Evolutionary conservation across 1,284 basidiomycete species (phyloP).

Genomic region (Heliocybe sulcata): DNA sequence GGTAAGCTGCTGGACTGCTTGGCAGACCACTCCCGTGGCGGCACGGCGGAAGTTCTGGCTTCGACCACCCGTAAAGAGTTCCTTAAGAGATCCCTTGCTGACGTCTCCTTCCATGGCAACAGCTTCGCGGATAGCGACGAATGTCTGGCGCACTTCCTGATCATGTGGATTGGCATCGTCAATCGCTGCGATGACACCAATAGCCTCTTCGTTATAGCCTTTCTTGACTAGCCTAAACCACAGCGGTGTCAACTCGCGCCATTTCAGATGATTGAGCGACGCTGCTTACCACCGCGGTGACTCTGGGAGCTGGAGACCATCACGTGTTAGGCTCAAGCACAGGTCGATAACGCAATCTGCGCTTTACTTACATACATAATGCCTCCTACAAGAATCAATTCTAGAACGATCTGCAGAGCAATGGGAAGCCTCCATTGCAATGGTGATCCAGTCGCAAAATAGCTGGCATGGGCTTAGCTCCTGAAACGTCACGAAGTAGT

Average conservation of each 20-base stretch:
- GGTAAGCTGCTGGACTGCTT: slow-evolving; percentile 14
- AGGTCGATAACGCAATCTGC: neutral
- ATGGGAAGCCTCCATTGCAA: neutral
- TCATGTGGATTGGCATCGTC: slow-evolving; percentile 5
- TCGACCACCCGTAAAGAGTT: slow-evolving; percentile 14
- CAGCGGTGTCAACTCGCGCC: slow-evolving; percentile 9
- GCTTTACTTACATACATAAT: neutral
- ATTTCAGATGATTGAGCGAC: neutral
- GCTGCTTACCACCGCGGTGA: neutral
- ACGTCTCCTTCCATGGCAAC: slow-evolving; percentile 9
- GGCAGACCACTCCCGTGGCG: slow-evolving; percentile 11
- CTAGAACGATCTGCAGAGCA: neutral
- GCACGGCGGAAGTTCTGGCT: slow-evolving; percentile 14
- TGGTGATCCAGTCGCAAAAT: neutral
- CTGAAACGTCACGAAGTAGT: neutral
- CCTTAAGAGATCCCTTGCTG: slow-evolving; percentile 9
- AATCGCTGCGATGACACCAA: slow-evolving; percentile 11
- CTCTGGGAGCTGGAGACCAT: neutral
- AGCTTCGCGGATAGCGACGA: slow-evolving; percentile 8
- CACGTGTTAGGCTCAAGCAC: neutral
- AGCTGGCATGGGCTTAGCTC: neutral
- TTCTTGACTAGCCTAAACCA: slow-evolving; percentile 14
- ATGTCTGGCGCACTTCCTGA: slow-evolving; percentile 10
- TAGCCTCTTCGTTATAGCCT: slow-evolving; percentile 13
- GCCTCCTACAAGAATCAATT: neutral